Evolutionary conservation across 495 filamentous ascomycete genomes (phyloP).

Genomic region (Alectoria sarmentosa): DNA sequence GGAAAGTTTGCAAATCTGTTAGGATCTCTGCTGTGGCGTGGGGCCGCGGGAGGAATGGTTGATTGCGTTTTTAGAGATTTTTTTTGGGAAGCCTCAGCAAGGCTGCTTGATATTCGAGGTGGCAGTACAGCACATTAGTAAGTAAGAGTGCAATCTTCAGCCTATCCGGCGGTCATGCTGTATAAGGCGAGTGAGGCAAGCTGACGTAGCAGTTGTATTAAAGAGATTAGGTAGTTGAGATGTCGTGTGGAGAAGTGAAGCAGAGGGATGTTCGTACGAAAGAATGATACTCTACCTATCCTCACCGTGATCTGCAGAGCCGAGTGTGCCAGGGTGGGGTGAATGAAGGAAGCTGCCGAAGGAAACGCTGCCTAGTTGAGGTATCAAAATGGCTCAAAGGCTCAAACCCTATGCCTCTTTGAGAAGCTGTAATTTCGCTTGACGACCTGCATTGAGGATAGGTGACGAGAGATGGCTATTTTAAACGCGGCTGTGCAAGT

Average conservation of each 20-base stretch:
- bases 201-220: slow-evolving; percentile 8
- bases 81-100: not conserved
- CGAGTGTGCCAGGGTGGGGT: slow-evolving; percentile 11
- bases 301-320: not conserved
- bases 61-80: slow-evolving; percentile 2
- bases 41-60: slow-evolving; percentile 3
- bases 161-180: slow-evolving; percentile 9
- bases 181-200: not conserved
- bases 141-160: slow-evolving; percentile 10
- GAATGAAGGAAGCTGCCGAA: slow-evolving; percentile 17
- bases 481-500: slow-evolving; percentile 20
- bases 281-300: too few species aligned
- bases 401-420: slow-evolving; percentile 11
- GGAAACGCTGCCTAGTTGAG: slow-evolving; percentile 15
- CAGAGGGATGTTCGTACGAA: slow-evolving; percentile 1
- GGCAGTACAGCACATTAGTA: slow-evolving; percentile 7
- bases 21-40: slow-evolving; percentile 13
- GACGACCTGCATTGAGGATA: slow-evolving; percentile 6
- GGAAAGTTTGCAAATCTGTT: not conserved
- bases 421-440: slow-evolving; percentile 20
- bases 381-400: slow-evolving; percentile 2
- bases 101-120: slow-evolving; percentile 12
- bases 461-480: slow-evolving; percentile 10
- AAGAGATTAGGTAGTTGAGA: not conserved
- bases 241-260: not conserved